Conservation (phyloP, 108 stramenopile species). For the Cyclotella atomus region DNA sequence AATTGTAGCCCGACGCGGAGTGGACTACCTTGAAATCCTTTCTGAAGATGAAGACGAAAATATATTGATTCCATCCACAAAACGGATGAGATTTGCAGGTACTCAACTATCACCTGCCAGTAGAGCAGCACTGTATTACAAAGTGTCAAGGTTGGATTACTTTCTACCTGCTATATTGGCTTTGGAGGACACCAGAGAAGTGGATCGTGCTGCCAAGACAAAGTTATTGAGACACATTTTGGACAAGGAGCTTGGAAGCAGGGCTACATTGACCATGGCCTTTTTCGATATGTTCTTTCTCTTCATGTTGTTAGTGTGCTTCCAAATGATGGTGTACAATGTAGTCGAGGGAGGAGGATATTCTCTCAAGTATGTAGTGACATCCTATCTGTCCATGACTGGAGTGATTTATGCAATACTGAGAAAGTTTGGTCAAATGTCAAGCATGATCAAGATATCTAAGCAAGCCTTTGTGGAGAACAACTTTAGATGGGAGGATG, state of each 20-base stretch:
- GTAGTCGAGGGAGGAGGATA: slow-evolving; percentile 38
- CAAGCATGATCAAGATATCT: slow-evolving; percentile 52
- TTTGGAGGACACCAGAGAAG: slow-evolving; percentile 49
- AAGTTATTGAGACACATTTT: slow-evolving; percentile 49
- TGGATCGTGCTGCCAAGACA: slow-evolving; percentile 47
- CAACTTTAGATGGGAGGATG: slow-evolving; percentile 54
- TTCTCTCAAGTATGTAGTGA: slow-evolving; percentile 26
- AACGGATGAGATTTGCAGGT: slow-evolving; percentile 46
- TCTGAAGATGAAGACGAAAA: slow-evolving; percentile 58
- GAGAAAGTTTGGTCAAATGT: slow-evolving; percentile 53
- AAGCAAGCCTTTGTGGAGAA: slow-evolving; percentile 52
- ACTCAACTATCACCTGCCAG: slow-evolving; percentile 39
- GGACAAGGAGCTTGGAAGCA: slow-evolving; percentile 48
- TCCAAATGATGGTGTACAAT: slow-evolving; percentile 52
- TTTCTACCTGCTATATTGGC: slow-evolving; percentile 51
- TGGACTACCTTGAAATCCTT: slow-evolving; percentile 54
- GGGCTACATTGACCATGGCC: slow-evolving; percentile 48
- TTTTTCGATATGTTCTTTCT: slow-evolving; percentile 53
- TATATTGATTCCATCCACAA: slow-evolving; percentile 45
- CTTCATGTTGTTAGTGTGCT: slow-evolving; percentile 39
- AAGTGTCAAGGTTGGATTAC: slow-evolving; percentile 52
- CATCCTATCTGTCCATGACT: slow-evolving; percentile 50
- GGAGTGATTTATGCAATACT: slow-evolving; percentile 44
- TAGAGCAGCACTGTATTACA: slow-evolving; percentile 45
- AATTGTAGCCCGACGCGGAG: slow-evolving; percentile 44